Base-by-base conservation (phyloP, 345 rosid species). In the Eucalyptus leucophloia region DNA sequence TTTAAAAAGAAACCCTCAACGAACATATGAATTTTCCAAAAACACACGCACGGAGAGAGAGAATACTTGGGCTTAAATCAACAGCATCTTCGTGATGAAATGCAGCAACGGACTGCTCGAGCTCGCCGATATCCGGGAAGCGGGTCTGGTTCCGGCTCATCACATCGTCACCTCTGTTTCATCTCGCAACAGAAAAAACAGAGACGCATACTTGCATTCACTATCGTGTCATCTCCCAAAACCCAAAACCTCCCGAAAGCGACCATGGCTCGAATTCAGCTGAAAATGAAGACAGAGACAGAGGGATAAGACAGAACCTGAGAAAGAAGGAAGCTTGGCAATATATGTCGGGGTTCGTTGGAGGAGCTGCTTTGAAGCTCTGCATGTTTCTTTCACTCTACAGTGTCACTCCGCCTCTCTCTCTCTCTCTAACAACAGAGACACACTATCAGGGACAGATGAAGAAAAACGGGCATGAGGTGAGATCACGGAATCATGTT, bases 41-140 rank as follows among this genome's bases (percentile, higher is more conserved):
- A 86, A 17, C 87, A 28, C 87, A 28, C 54, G 17, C n/a, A 16
- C 34, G 12, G 58, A 86, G 54, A n/a, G 58, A 88, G 82, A 87
- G 51, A 49, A 92, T 91, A 98, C 99, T 95, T 95, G 98, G 93
- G 92, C 95, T 96, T 92, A 96, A 94, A 93, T 93, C 95, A 91
- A 94, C 93, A 89, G 97, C 92, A 92, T 94, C 95, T 15, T 96
- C 89, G 82, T 95, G 98, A 86, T 94, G 96, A 92, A 95, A 97
- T 72, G 93, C 92, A 67, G 91, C 86, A 45, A 49, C 58, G n/a
- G 96, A 92, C 88, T 95, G 98, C 91, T 93, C 95, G 94, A 96
- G 95, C 96, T 96, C 98, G 51, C 96, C 97, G 91, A 95, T 94
- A 91, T 95, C 96, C 92, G 86, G 85, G 90, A 92, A 94, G 86